Evolutionary conservation across 2,329 filamentous ascomycete species (phyloP).

Genomic region (Ceratocystis ficicola): DNA sequence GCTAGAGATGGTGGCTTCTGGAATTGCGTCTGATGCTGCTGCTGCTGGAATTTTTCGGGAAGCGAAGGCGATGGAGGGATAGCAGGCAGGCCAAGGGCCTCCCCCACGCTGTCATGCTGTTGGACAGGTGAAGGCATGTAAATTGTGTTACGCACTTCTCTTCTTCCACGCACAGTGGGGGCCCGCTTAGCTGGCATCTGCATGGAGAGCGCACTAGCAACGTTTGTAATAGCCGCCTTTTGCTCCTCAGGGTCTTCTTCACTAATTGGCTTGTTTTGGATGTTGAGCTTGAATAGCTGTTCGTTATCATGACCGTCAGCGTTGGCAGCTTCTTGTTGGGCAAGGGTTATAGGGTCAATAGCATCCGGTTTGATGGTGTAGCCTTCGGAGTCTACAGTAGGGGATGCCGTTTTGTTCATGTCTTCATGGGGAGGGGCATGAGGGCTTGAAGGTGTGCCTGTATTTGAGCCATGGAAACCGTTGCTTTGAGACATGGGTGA

Average conservation of each 20-base stretch:
- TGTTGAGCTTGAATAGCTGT: conserved; percentile 67
- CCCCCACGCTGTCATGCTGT: conserved; percentile 18
- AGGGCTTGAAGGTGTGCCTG: neutral
- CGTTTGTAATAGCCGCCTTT: conserved; percentile 60
- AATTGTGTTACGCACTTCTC: conserved; percentile 85
- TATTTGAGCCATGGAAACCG: neutral
- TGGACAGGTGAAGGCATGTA: conserved; percentile 48
- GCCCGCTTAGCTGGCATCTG: conserved; percentile 55
- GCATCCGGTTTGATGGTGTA: conserved; percentile 57
- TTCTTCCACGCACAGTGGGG: conserved; percentile 71
- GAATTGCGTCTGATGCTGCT: conserved; percentile 23
- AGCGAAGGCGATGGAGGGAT: conserved; percentile 16
- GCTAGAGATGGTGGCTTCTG: conserved; percentile 33
- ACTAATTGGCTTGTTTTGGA: conserved; percentile 62
- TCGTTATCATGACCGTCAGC: conserved; percentile 45
- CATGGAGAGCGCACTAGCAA: conserved; percentile 58
- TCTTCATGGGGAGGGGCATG: neutral
- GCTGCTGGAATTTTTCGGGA: conserved; percentile 16
- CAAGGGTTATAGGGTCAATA: conserved; percentile 57
- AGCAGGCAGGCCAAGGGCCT: conserved; percentile 14
- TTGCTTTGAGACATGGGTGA: conserved; percentile 25
- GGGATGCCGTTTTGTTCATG: conserved; percentile 26
- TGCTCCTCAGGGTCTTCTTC: conserved; percentile 66
- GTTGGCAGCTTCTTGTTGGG: conserved; percentile 48
- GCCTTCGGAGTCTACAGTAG: conserved; percentile 52